These are phyloP conservation scores for Alternaria brassicae DNA, from an alignment of 2,329 filamentous ascomycete genomes.

Conservation along the genomic window DNA sequence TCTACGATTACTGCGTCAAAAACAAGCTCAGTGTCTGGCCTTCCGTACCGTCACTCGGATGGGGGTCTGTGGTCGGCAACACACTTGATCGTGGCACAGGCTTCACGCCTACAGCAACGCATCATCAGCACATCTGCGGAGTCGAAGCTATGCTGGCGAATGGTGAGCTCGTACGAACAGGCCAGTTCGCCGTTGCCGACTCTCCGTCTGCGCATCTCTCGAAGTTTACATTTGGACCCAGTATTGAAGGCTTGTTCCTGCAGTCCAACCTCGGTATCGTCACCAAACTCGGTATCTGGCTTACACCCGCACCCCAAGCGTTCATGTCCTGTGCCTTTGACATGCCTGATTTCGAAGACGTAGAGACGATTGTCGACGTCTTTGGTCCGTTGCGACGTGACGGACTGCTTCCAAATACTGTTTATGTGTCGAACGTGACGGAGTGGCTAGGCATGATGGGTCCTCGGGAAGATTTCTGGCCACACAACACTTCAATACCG, in stretches of 20 bases:
- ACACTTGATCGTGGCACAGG: slow-evolving; percentile 54
- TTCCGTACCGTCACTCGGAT: slow-evolving; percentile 43
- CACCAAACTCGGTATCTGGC: slow-evolving; percentile 49
- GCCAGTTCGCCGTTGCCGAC: slow-evolving; percentile 52
- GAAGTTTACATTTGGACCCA: slow-evolving; percentile 50
- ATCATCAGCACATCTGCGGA: slow-evolving; percentile 49
- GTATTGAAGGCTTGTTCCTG: slow-evolving; percentile 57
- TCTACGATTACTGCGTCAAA: slow-evolving; percentile 42
- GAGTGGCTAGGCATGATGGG: slow-evolving; percentile 57
- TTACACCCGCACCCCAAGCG: slow-evolving; percentile 50
- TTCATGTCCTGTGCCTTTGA: slow-evolving; percentile 58
- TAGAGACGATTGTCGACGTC: slow-evolving; percentile 55
- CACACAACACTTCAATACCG: slow-evolving; percentile 54
- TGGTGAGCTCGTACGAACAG: slow-evolving; percentile 44
- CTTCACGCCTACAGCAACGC: slow-evolving; percentile 50
- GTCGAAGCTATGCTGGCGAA: slow-evolving; percentile 49
- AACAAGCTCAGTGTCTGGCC: slow-evolving; percentile 45
- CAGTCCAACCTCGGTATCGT: slow-evolving; percentile 62
- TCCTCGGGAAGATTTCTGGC: slow-evolving; percentile 55
- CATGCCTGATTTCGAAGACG: slow-evolving; percentile 56
- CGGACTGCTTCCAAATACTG: slow-evolving; percentile 53
- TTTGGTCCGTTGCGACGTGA: slow-evolving; percentile 56
- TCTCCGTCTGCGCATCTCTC: slow-evolving; percentile 51
- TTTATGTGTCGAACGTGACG: slow-evolving; percentile 57
- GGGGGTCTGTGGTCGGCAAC: slow-evolving; percentile 47